Conservation (phyloP, 768 basidiomycete genomes). For the Calocera viscosa region DNA sequence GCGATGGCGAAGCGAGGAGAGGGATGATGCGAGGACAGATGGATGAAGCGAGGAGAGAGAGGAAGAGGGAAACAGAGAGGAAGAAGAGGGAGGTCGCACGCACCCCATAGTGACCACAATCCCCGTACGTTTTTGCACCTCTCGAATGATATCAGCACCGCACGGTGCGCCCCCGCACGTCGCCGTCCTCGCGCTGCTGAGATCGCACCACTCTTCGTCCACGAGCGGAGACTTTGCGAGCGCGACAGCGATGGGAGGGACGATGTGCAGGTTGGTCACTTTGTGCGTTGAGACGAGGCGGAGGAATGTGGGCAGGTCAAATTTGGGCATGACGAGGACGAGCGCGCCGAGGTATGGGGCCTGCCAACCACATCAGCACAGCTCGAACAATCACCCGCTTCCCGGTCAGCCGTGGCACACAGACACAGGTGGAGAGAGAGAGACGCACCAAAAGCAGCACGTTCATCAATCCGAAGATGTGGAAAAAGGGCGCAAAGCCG, state of each 20-base stretch:
- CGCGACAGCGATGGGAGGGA: slow-evolving; percentile 23
- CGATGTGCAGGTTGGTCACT: slow-evolving; percentile 23
- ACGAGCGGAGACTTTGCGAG: slow-evolving; percentile 21
- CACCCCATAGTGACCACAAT: slow-evolving; percentile 21
- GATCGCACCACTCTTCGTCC: slow-evolving; percentile 16
- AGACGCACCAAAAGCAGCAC: slow-evolving; percentile 16
- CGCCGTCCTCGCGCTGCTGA: slow-evolving; percentile 19
- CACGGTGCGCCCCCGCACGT: slow-evolving; percentile 23
- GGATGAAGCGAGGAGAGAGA: not conserved
- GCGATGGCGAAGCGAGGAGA: not conserved
- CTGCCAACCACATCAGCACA: not conserved
- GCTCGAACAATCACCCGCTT: not conserved
- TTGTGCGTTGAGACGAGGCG: slow-evolving; percentile 19
- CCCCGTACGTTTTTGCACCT: slow-evolving; percentile 18
- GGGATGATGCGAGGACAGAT: not conserved
- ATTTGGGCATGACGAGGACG: slow-evolving; percentile 19
- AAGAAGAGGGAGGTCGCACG: not conserved
- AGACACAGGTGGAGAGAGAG: not conserved
- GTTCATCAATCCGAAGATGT: slow-evolving; percentile 20
- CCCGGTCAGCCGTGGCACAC: no score
- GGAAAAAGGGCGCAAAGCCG: slow-evolving; percentile 21
- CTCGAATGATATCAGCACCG: slow-evolving; percentile 18
- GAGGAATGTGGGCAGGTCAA: slow-evolving; percentile 22
- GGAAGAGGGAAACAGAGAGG: not conserved
- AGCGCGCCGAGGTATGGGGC: slow-evolving; percentile 19